Base-by-base conservation (phyloP, 2,329 filamentous ascomycete species). In the Phaeosphaeriaceae sp. region DNA sequence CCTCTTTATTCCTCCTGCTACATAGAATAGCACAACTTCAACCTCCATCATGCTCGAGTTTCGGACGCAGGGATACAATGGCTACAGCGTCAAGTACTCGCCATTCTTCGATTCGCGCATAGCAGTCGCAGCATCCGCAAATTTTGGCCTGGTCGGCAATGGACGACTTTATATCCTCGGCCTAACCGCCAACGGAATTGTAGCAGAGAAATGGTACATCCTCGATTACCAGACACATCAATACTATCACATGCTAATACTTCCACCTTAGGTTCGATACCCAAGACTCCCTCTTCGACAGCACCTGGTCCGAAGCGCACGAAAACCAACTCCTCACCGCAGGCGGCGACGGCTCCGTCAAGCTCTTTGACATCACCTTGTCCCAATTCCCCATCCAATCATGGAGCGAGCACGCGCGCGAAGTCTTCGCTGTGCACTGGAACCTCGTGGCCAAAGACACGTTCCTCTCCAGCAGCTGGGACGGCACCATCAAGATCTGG, bases 91-190 rank as follows among this genome's bases (percentile, higher is more conserved):
- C 79, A 97, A 97, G 81, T 99, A 98, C 84, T 98, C 94, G 55
- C 95, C 95, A 7, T 99, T 97, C 83, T 96, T 96, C 82, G 95
- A 98, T 82, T 95, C 91, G 66, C 89, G 93, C 63, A 88, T 99
- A 64, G 94, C 94, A 56, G 93, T 97, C 70, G 91, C 92, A 27
- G 86, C 91, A 1, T 91, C 93, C n/a, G 88, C 94, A 63, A 98
- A 99, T 83, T 99, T 95, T 80, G 95, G 95, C 41, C 91, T 99
- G 41, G 94, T 99, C 36, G 95, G 95, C 48, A 99, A 99, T 82
- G 95, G 95, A 11, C 88, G 93, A 45, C 81, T 98, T 1, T 98
- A 91, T 74, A 88, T 94, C 57, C 84, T 98, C 24, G 90, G 89
- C 27, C 81, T 99, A 63, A 96, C 92, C 3, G 85, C 92, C 0